phyloP scores from a whole-genome alignment of 164 flowering plant genomes.

The Santalum album region DNA sequence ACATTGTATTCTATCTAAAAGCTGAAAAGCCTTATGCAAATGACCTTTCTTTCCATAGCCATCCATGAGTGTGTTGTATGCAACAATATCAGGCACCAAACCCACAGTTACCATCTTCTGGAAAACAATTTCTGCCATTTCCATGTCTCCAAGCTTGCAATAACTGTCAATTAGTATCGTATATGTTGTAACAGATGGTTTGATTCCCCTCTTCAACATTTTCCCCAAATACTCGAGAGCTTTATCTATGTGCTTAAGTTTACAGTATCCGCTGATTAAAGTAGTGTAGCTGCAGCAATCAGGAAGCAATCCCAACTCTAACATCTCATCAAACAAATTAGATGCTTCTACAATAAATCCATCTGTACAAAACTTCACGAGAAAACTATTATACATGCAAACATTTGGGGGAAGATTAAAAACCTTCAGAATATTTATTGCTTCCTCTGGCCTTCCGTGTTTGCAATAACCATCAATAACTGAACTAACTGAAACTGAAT shows the following conservation, averaged over 20 bases:
- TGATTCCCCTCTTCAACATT: slow-evolving; percentile 39
- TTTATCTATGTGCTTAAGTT: slow-evolving; percentile 10
- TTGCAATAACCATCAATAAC: slow-evolving; percentile 41
- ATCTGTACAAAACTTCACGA: slow-evolving; percentile 29
- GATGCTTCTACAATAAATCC: slow-evolving; percentile 33
- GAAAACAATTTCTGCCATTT: slow-evolving; percentile 30
- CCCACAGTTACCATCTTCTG: slow-evolving; percentile 23
- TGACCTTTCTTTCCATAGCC: slow-evolving; percentile 32
- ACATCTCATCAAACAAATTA: slow-evolving; percentile 31
- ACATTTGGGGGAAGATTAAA: slow-evolving; percentile 23
- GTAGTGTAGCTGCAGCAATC: slow-evolving; percentile 41
- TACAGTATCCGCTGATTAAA: slow-evolving; percentile 39
- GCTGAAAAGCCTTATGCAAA: slow-evolving; percentile 32
- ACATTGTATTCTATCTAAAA: slow-evolving; percentile 26
- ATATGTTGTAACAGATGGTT: slow-evolving; percentile 32
- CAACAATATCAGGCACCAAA: slow-evolving; percentile 28
- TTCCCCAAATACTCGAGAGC: slow-evolving; percentile 30
- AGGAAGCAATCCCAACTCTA: slow-evolving; percentile 24
- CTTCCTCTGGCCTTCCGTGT: slow-evolving; percentile 22
- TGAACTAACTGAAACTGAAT: slow-evolving; percentile 29
- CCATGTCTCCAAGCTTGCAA: slow-evolving; percentile 28
- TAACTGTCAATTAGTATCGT: slow-evolving; percentile 27
- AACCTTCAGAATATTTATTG: slow-evolving; percentile 19
- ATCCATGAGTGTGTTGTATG: slow-evolving; percentile 36
- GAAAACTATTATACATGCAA: slow-evolving; percentile 37